Percentiles rank a stretch among this genome's conserved stretches.
Conservation (phyloP, 169 alveolate genomes). For the Sarcocystis neurona region DNA sequence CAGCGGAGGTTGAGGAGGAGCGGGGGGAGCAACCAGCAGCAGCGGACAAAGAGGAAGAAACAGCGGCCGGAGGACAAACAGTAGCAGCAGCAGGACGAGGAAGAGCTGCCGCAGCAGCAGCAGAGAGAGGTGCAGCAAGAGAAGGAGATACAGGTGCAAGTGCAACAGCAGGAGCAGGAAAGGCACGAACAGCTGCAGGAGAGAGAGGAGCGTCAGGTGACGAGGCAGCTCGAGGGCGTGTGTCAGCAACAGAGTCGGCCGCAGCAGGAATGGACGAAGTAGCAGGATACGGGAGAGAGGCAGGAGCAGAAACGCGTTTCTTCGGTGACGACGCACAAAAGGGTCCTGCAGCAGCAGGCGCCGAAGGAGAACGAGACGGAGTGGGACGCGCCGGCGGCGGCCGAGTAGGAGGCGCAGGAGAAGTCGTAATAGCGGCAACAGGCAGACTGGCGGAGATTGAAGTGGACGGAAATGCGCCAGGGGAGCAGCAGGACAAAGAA, state of each 20-base stretch:
- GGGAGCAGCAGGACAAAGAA: too few relatives aligned
- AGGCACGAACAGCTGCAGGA: conserved; percentile 10
- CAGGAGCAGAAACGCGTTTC: not conserved
- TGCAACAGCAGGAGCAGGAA: not conserved
- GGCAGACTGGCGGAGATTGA: too few relatives aligned
- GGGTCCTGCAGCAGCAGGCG: not conserved
- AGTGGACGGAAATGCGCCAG: too few relatives aligned
- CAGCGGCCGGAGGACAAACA: not conserved
- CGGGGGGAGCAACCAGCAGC: not conserved
- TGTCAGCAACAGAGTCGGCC: not conserved
- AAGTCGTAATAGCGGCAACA: not conserved
- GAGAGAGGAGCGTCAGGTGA: not conserved
- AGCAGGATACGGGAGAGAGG: not conserved
- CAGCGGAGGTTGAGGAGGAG: too few relatives aligned
- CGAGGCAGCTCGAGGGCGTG: conserved; percentile 24
- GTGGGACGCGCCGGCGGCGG: conserved; percentile 5
- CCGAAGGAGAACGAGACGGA: not conserved
- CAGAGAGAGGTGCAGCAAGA: not conserved
- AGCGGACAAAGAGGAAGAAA: not conserved
- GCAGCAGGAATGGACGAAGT: conserved; percentile 7
- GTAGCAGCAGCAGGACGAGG: too few relatives aligned
- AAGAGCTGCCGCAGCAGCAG: not conserved
- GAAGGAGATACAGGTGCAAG: not conserved
- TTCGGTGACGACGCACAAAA: not conserved
- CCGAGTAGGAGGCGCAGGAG: conserved; percentile 30